phyloP scores from a whole-genome alignment of 305 asterid species.

The Solanum hybrid region DNA sequence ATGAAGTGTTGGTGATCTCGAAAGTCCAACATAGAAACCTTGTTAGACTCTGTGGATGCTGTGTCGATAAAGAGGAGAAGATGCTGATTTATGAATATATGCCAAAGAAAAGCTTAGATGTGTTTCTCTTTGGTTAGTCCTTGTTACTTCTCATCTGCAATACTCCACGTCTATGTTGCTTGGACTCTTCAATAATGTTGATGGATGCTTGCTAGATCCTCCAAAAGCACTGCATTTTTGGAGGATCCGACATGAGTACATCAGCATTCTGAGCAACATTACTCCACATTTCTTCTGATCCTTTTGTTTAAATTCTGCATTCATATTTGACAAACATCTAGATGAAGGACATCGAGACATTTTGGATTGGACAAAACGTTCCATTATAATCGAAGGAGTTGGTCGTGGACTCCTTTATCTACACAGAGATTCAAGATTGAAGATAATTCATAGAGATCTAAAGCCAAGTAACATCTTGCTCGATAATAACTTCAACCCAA shows the following conservation, averaged over 20 bases:
- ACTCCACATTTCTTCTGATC: background rate
- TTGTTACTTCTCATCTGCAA: background rate
- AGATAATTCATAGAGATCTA: slow-evolving; percentile 1
- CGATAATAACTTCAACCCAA: slow-evolving; percentile 25
- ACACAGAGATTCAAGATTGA: slow-evolving; percentile 48
- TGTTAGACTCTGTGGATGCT: slow-evolving; percentile 39
- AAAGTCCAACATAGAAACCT: slow-evolving; percentile 45
- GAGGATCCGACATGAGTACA: background rate
- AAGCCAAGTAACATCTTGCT: slow-evolving; percentile 1
- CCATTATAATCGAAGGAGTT: slow-evolving; percentile 34
- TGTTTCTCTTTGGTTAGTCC: background rate
- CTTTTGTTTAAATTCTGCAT: background rate
- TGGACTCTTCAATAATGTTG: background rate
- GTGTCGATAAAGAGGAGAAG: slow-evolving; percentile 34
- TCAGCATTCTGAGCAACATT: background rate
- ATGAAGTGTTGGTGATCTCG: slow-evolving; percentile 38
- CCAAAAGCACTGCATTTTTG: background rate
- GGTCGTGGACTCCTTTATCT: slow-evolving; percentile 54
- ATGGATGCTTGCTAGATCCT: background rate
- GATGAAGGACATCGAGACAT: slow-evolving; percentile 23
- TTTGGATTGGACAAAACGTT: slow-evolving; percentile 41
- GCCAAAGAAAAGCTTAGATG: background rate
- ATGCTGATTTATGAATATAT: background rate
- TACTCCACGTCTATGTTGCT: background rate
- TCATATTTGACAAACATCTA: background rate